These are phyloP conservation scores for Lathyrus sativus DNA, from an alignment of 306 rosid species.

Conservation along the genomic window DNA sequence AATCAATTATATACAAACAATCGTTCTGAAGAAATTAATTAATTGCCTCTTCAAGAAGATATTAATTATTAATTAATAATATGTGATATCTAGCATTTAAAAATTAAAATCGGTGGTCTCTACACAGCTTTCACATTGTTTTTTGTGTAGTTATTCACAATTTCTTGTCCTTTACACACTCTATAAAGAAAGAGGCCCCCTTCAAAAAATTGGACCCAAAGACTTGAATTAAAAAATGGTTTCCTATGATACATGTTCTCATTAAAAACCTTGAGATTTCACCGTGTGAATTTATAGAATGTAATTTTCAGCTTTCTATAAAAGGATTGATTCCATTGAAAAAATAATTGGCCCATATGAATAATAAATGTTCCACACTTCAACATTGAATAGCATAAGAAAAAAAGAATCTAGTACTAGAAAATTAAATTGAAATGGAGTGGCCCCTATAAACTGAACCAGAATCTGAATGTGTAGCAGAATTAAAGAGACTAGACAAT, in stretches of 20 bases:
- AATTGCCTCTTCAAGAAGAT: background rate
- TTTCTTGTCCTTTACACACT: background rate
- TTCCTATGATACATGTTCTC: too few species aligned
- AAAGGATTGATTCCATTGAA: background rate
- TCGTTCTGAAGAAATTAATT: background rate
- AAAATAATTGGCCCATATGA: constrained; percentile 22
- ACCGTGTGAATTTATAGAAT: constrained; percentile 1
- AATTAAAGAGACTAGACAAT: constrained; percentile 44
- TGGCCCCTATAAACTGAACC: constrained; percentile 32
- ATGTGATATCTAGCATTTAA: too few species aligned
- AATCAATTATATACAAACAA: background rate
- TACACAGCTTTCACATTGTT: constrained; percentile 30
- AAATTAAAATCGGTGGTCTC: background rate
- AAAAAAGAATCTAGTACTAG: background rate
- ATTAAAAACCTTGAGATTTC: constrained; percentile 21
- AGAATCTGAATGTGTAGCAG: constrained; percentile 34
- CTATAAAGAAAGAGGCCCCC: constrained; percentile 3
- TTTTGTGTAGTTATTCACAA: constrained; percentile 35
- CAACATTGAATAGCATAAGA: constrained; percentile 11
- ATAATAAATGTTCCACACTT: constrained; percentile 8
- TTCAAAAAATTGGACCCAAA: constrained; percentile 16
- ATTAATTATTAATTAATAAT: background rate
- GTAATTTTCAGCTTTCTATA: constrained; percentile 8
- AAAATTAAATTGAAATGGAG: constrained; percentile 27
- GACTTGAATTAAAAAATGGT: constrained; percentile 10